phyloP scores from a whole-genome alignment of 2,329 filamentous ascomycete genomes.

The Colletotrichum destructivum region DNA sequence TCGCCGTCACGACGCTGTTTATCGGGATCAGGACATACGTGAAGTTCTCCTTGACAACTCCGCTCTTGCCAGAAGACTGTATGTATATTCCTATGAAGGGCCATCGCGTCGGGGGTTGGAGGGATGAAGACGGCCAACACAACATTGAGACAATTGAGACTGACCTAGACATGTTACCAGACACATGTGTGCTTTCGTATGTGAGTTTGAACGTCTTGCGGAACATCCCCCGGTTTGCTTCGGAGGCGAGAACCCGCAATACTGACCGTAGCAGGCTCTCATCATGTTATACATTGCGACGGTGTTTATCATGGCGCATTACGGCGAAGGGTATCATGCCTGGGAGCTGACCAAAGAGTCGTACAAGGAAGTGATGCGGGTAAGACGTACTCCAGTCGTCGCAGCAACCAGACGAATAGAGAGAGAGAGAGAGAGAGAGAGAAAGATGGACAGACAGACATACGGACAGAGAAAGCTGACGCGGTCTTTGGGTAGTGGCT shows the following conservation, averaged over 20 bases:
- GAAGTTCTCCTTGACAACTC: slow-evolving; percentile 37
- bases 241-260: background rate
- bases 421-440: too few relatives aligned
- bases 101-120: too few relatives aligned
- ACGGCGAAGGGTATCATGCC: slow-evolving; percentile 46
- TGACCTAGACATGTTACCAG: slow-evolving; percentile 10
- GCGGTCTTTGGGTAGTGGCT: slow-evolving; percentile 43
- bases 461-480: background rate
- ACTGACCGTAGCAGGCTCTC: background rate
- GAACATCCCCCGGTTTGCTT: too few relatives aligned
- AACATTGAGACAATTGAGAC: background rate
- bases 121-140: too few relatives aligned
- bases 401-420: too few relatives aligned
- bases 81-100: background rate
- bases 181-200: slow-evolving; percentile 36
- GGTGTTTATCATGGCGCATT: slow-evolving; percentile 43
- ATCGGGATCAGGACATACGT: slow-evolving; percentile 43
- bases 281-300: slow-evolving; percentile 27
- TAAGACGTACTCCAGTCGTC: background rate
- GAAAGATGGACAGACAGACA: too few relatives aligned
- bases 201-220: slow-evolving; percentile 10
- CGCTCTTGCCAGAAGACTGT: slow-evolving; percentile 32
- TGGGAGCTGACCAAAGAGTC: slow-evolving; percentile 45
- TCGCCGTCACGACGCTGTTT: slow-evolving; percentile 36
- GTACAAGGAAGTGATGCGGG: slow-evolving; percentile 42